Base-by-base conservation (phyloP, 192 early-diverging fungal species). In the Gaertneriomyces sp. region DNA sequence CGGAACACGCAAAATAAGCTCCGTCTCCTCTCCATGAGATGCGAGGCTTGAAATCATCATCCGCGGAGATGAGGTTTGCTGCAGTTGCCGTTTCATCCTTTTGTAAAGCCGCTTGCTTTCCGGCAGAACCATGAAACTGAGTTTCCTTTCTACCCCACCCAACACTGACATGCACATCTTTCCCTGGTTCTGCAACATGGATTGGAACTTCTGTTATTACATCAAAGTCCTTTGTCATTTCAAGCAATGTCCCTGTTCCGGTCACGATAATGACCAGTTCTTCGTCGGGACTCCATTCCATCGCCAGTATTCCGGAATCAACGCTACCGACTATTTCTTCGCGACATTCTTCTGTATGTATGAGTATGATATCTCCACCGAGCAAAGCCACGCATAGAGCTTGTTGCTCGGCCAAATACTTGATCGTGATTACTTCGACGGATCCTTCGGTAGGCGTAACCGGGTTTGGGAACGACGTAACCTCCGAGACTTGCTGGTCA, bases 141-240 rank as follows among this genome's bases (percentile, higher is more conserved):
- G 96, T 99, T 71, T 95, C 95, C 57, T 91, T 93, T 46, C 83
- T 87, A 64, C 96, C 96, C 96, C 96, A 99, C 45, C 96, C 96
- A n/a, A 99, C 82, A 19, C 79, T 85, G 9, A 94, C 88, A 10
- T 78, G 84, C 20, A 76, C 74, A 60, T 83, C 91, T 76, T 93
- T 87, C 8, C 87, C 91, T 14, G 80, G 58, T 42, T 87, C 80
- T 38, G 81, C 87, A 4, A 84, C 85, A 55, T 87, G 76, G 52
- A 96, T 74, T 4, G 84, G 79, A 33, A 89, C 85, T 73, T 98
- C 96, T 5, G 87, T 76, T 44, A 98, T 81, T 0, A 91, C 85
- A 59, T 98, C 90, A 81, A 93, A 96, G 62, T 93, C 90, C 63
- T 91, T 89, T 17, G 93, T 98, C 94, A 98, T 96, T 58, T 85